Evolutionary conservation across 1,139 yeast species (phyloP).

Genomic region (Pneumocystis carinii): DNA sequence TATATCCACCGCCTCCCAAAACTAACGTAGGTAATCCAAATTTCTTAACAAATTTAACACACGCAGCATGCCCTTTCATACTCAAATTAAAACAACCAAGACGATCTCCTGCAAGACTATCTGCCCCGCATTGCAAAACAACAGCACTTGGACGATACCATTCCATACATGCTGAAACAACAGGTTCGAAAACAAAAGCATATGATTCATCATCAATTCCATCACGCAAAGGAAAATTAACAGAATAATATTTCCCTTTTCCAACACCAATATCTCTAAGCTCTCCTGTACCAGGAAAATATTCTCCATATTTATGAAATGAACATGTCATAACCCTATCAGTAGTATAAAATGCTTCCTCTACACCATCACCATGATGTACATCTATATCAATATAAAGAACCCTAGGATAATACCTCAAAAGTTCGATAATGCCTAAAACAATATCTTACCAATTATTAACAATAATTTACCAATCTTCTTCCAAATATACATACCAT

Average conservation of each 20-base stretch:
- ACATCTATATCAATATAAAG: constrained; percentile 89
- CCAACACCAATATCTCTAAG: constrained; percentile 79
- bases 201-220: constrained; percentile 86
- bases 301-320: constrained; percentile 92
- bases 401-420: constrained; percentile 89
- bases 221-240: constrained; percentile 79
- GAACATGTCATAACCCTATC: constrained; percentile 97
- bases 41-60: constrained; percentile 76
- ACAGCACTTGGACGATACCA: constrained; percentile 92
- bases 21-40: constrained; percentile 83
- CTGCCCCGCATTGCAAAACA: constrained; percentile 83
- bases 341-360: constrained; percentile 91
- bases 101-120: constrained; percentile 80
- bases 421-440: constrained; percentile 72
- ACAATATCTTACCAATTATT: constrained; percentile 44
- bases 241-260: constrained; percentile 72
- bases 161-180: constrained; percentile 65
- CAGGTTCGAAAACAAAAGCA: constrained; percentile 76
- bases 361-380: constrained; percentile 98
- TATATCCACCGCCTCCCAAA: constrained; percentile 96
- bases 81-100: constrained; percentile 84
- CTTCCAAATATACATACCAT: constrained; percentile 31
- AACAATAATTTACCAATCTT: neutral
- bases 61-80: constrained; percentile 89
- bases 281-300: constrained; percentile 93